Evolutionary conservation across 148 eudicot genomes (phyloP), one percentile per base, ranked within the genome.

Genomic region (Amaranthus cruentus): DNA sequence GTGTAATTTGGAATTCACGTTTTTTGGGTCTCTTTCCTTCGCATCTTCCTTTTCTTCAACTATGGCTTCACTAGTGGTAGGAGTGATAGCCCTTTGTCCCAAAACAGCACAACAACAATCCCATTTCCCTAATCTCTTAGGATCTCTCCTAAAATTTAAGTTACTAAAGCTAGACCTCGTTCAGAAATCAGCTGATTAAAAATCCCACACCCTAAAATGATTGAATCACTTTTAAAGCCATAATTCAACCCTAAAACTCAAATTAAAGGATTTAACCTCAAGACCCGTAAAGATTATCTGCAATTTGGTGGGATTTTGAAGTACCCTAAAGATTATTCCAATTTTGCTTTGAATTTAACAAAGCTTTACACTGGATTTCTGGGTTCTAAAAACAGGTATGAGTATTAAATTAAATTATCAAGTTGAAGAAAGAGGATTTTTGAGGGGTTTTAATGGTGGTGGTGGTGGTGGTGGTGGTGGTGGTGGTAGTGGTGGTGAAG

Each of bases 31-130:
- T n/a, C n/a, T n/a, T n/a, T n/a, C n/a, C n/a, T n/a, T n/a, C n/a
- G n/a, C n/a, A n/a, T n/a, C n/a, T n/a, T n/a, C n/a, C n/a, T n/a
- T n/a, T n/a, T n/a, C n/a, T n/a, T n/a, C n/a, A n/a, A n/a, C n/a
- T n/a, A n/a, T n/a, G n/a, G n/a, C 85, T 49, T 81, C 89, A 72
- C 79, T 82, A 38, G 74, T 80, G 57, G n/a, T n/a, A n/a, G n/a
- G n/a, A n/a, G 85, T 78, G 28, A 80, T 74, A 46, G 76, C 81
- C 14, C 71, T 73, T 63, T 75, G 80, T n/a, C 79, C 76, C 42
- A 78, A 75, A 73, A 73, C 69, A 62, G 66, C 51, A 73, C 70
- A 52, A 78, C 56, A 70, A 74, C 84, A 76, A 7, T 80, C 82
- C 81, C 82, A 80, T 56, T 80, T 82, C 44, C 79, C 61, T 3